Percentiles rank a stretch among this genome's conserved stretches.
These are phyloP conservation scores for Phytophthora ramorum DNA, from an alignment of 352 stramenopile species.

Conservation along the genomic window DNA sequence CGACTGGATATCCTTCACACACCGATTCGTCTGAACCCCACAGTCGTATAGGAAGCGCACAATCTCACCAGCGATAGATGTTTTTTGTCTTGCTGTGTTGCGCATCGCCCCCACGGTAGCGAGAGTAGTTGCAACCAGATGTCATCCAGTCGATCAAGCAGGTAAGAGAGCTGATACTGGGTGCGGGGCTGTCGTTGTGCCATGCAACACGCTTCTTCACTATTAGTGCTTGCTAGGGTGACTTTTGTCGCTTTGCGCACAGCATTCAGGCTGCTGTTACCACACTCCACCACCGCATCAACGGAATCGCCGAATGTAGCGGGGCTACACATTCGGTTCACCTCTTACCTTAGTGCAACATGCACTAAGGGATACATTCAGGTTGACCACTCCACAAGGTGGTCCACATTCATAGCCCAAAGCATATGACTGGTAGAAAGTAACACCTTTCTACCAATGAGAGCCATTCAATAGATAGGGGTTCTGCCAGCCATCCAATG, in stretches of 20 bases:
- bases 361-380: no score
- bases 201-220: slow-evolving; percentile 11
- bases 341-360: no score
- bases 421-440: no score
- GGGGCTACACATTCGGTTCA: no score
- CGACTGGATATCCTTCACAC: slow-evolving; percentile 16
- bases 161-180: slow-evolving; percentile 21
- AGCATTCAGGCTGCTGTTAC: slow-evolving; percentile 8
- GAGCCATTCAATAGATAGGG: no score
- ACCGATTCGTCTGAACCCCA: slow-evolving; percentile 20
- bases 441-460: no score
- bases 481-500: no score
- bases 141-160: slow-evolving; percentile 34
- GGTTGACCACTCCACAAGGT: no score
- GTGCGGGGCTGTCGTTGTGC: slow-evolving; percentile 10
- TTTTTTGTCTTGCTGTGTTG: slow-evolving; percentile 25
- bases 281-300: not conserved
- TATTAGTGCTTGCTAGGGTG: not conserved
- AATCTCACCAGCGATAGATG: slow-evolving; percentile 16
- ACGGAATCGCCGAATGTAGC: not conserved
- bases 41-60: slow-evolving; percentile 5
- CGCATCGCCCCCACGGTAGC: slow-evolving; percentile 25
- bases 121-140: slow-evolving; percentile 25
- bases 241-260: slow-evolving; percentile 3
- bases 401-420: no score